These are phyloP conservation scores for Trichopus zeylanicus DNA, from an alignment of 116 monocot species.

Conservation along the genomic window DNA sequence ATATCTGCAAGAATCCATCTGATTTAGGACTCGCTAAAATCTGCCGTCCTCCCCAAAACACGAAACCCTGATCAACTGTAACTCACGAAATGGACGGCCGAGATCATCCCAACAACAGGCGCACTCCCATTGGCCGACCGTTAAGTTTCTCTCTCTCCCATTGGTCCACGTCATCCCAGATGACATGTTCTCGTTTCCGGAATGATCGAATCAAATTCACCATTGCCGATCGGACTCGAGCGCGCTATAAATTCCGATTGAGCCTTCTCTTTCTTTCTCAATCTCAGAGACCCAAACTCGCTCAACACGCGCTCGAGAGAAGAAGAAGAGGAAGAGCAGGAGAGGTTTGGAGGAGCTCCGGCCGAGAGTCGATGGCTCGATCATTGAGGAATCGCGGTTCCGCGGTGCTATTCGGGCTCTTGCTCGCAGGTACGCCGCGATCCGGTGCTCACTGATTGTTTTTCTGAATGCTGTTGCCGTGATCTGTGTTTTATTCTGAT, in stretches of 20 bases:
- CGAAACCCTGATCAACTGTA: constrained; percentile 7
- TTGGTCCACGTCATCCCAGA: constrained; percentile 41
- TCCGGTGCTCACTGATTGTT: constrained; percentile 3
- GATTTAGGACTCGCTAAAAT: not conserved
- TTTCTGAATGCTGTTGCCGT: not conserved
- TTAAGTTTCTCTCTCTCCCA: not conserved
- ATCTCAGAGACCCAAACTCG: too few species aligned
- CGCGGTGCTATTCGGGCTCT: constrained; percentile 15
- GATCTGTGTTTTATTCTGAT: not conserved
- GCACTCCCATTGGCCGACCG: constrained; percentile 23
- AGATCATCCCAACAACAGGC: constrained; percentile 24
- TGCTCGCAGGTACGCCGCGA: constrained; percentile 24
- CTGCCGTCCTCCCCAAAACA: not conserved
- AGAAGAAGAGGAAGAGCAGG: constrained; percentile 3
- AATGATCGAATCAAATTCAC: not conserved
- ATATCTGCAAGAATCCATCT: not conserved
- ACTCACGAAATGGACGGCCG: constrained; percentile 19
- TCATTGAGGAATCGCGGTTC: constrained; percentile 18
- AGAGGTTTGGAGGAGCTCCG: not conserved
- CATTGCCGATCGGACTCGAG: not conserved
- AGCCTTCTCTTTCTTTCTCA: not conserved
- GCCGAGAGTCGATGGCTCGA: constrained; percentile 14
- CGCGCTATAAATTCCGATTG: constrained; percentile 4
- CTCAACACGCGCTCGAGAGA: constrained; percentile 1
- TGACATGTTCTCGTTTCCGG: constrained; percentile 23